Base-by-base conservation (phyloP, 371 early-diverging fungal genomes). In the Mucor saturninus region DNA sequence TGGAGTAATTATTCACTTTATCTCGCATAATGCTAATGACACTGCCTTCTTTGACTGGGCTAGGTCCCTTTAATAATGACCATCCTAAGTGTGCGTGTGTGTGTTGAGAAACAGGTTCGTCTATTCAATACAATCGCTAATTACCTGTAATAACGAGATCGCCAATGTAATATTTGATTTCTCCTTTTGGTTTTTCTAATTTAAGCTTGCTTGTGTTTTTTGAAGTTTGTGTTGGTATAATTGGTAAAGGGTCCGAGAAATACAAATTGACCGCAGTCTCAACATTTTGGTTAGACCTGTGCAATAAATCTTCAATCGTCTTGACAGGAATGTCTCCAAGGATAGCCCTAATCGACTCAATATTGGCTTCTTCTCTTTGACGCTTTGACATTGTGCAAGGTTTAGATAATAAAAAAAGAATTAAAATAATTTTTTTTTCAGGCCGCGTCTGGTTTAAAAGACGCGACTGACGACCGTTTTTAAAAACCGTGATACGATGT, bases 21-120 rank as follows among this genome's bases (percentile, higher is more conserved):
- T 70, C 65, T 54, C 78, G 65, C 9, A 64, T 67, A 37, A 81
- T 67, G 0, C 32, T 42, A 9, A 77, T 65, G 1, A 7, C 2
- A 43, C 71, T 69, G 3, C 81, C 81, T 65, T 75, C 71, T 6
- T 56, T 52, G 4, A 81, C 65, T 37, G 70, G 74, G 45, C 67
- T 64, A 11, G 21, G 26, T 2, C 78, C 76, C 30, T 59, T 74
- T 28, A 45, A 54, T 9, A 67, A 65, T 0, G 81, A 75, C 78
- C 78, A 81, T 7, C 72, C 81, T 80, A 43, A 3, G 3, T 50
- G 30, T 28, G 29, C 29, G 28, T 54, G 15, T 28, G 29, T 37
- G 28, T 54, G 15, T 42, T 42, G 11, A 31, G 48, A 56, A 46
- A 48, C 2, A 13, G 30, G 10, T 5, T 3, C 31, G 4, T 31